Evolutionary conservation across 148 eudicot species (phyloP).

Genomic region (Simmondsia chinensis): DNA sequence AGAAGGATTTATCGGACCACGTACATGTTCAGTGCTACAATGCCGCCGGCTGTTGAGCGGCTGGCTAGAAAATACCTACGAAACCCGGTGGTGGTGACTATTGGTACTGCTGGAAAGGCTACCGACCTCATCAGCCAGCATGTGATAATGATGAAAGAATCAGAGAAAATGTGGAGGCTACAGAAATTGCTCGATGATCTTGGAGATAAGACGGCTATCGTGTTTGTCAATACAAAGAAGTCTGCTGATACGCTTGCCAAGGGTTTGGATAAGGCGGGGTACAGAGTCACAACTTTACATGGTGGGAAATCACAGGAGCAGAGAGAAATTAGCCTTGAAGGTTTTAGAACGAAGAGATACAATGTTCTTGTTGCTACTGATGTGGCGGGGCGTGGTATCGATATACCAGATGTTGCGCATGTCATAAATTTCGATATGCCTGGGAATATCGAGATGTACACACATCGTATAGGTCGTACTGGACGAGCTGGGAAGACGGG

Average conservation of each 20-base stretch:
- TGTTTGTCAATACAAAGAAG: slow-evolving; percentile 47
- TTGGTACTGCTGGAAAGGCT: slow-evolving; percentile 79
- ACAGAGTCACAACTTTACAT: slow-evolving; percentile 63
- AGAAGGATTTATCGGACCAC: slow-evolving; percentile 68
- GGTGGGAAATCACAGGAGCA: slow-evolving; percentile 61
- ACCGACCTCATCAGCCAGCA: slow-evolving; percentile 69
- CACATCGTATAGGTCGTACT: slow-evolving; percentile 56
- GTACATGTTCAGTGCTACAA: slow-evolving; percentile 81
- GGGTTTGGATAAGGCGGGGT: slow-evolving; percentile 36
- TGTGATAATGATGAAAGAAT: slow-evolving; percentile 71
- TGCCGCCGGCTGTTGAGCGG: slow-evolving; percentile 79
- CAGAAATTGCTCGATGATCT: slow-evolving; percentile 60
- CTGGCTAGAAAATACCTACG: slow-evolving; percentile 81
- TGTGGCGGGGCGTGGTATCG: slow-evolving; percentile 66
- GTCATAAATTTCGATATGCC: slow-evolving; percentile 61
- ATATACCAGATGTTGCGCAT: slow-evolving; percentile 58
- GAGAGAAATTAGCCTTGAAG: slow-evolving; percentile 56
- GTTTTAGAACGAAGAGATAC: slow-evolving; percentile 49
- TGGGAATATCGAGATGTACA: slow-evolving; percentile 58
- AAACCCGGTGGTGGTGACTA: slow-evolving; percentile 73
- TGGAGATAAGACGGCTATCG: slow-evolving; percentile 56
- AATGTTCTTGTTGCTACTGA: slow-evolving; percentile 56
- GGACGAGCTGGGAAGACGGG: slow-evolving; percentile 65
- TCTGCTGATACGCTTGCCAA: slow-evolving; percentile 35
- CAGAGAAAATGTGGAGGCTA: slow-evolving; percentile 51